Base-by-base conservation (phyloP, 257 asterid genomes). In the Craterostigma plantagineum region DNA sequence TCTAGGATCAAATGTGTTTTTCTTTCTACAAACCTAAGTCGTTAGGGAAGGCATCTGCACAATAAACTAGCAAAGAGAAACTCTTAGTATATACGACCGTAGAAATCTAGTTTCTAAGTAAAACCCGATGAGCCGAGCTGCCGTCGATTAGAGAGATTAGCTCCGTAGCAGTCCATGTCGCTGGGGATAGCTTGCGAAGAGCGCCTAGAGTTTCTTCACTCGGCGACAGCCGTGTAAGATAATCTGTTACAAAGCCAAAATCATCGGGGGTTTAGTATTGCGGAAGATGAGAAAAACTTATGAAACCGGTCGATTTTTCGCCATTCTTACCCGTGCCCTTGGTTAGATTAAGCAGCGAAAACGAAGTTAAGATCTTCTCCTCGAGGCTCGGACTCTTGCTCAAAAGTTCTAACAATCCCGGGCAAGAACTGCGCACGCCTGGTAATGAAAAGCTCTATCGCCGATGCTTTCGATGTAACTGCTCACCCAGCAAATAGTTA, bases 161-260 rank as follows among this genome's bases (percentile, higher is more conserved):
- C 70, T 76, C 76, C 54, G 53, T 55, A 2, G 93, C 86, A 9
- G 92, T 73, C 95, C 92, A 73, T 34, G 95, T 73, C 14, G 61
- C 67, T 40, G 48, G 30, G 14, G 77, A 71, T 10, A 83, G 75
- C 46, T 63, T 52, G 42, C 57, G 59, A 33, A 79, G 73, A 66
- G 64, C 39, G 35, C 55, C 52, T 11, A 67, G 30, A 33, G 59
- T 63, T 34, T 60, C 77, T 43, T 59, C 57, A 35, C 65, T 55
- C 39, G 35, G 11, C 43, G 42, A 54, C 30, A 54, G 55, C 38
- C 44, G 46, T 0, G 51, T 40, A 40, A 64, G 16, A 48, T 57
- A 70, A 58, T 69, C 95, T 79, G 83, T n/a, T n/a, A n/a, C n/a
- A n/a, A n/a, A n/a, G n/a, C n/a, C n/a, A 10, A 23, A 38, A 13